Conservation (phyloP, 805 yeast species). For the Starmerella bombi region DNA sequence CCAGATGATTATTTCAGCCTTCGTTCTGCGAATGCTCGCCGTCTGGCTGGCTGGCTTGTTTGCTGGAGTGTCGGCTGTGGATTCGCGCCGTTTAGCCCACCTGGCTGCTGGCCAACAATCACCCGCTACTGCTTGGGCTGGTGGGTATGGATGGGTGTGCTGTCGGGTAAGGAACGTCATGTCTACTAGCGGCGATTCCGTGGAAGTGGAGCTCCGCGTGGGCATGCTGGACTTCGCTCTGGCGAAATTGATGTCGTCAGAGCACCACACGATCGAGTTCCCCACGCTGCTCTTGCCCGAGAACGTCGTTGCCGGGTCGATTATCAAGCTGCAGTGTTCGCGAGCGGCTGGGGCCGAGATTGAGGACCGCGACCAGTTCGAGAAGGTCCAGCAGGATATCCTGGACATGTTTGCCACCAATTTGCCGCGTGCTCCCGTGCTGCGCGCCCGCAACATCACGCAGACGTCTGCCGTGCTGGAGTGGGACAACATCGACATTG, state of each 20-base stretch:
- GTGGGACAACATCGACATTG: conserved; percentile 80
- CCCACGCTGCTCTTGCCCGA: conserved; percentile 90
- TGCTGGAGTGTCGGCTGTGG: too few species aligned
- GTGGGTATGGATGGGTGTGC: too few species aligned
- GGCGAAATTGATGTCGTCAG: conserved; percentile 76
- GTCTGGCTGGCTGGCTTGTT: too few species aligned
- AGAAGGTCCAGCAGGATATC: conserved; percentile 57
- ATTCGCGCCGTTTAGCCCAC: too few species aligned
- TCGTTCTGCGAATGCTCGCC: too few species aligned
- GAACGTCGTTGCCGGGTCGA: conserved; percentile 83
- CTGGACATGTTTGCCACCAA: conserved; percentile 56
- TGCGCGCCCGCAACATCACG: conserved; percentile 64
- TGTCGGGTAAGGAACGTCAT: too few species aligned
- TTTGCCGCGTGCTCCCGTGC: conserved; percentile 57
- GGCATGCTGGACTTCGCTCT: conserved; percentile 93
- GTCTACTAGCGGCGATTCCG: conserved; percentile 29
- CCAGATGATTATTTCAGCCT: too few species aligned
- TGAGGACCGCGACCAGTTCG: conserved; percentile 46
- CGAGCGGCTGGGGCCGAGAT: conserved; percentile 57
- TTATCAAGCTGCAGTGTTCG: conserved; percentile 73
- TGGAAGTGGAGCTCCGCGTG: conserved; percentile 83
- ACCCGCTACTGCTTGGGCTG: too few species aligned
- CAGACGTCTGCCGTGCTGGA: conserved; percentile 91
- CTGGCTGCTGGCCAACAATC: too few species aligned
- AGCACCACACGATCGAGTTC: conserved; percentile 89